Base-by-base conservation (phyloP, 305 asterid species). In the Withania somnifera region DNA sequence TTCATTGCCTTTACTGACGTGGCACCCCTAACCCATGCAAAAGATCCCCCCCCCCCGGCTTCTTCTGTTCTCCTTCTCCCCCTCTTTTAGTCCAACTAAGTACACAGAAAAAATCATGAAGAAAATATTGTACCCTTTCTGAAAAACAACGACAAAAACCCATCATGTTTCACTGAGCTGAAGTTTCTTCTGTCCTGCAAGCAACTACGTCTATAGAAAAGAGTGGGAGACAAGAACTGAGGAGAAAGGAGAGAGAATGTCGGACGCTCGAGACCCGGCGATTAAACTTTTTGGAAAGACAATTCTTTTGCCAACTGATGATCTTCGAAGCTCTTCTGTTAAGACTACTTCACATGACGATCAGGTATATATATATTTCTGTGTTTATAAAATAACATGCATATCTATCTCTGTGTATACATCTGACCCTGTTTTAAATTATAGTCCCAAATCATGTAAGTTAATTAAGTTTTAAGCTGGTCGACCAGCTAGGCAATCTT, bases 241-340 rank as follows among this genome's bases (percentile, higher is more conserved):
- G 30, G 22, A 51, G 32, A 45, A 61, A 53, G 42, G 77, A 56
- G 36, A 69, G 73, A 69, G 87, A 81, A 89, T 93, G 95, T 88
- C 92, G 71, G 92, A 86, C 82, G 82, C 83, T 64, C 86, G 76
- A 79, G 90, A 88, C 82, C 87, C 85, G 54, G 87, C 84, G 53
- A 88, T 93, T 52, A 93, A 91, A 88, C 92, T 93, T 53, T 93
- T 91, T 67, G 96, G 97, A 53, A 85, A 90, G 89, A 93, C 93
- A 69, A 93, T 93, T 75, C 60, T 53, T 81, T 81, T 87, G 82
- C 84, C 84, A 17, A 88, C 82, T 30, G 77, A 85, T 76, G 86
- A 71, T 60, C 40, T 22, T 24, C 82, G 67, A 80, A 80, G 82
- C 76, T 86, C 86, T 58, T 86, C 91, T 11, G 75, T 83, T 50